Percentiles rank a stretch among this genome's conserved stretches.
Evolutionary conservation across 108 stramenopile species (phyloP).

Genomic region (Schizochytrium sp.): DNA sequence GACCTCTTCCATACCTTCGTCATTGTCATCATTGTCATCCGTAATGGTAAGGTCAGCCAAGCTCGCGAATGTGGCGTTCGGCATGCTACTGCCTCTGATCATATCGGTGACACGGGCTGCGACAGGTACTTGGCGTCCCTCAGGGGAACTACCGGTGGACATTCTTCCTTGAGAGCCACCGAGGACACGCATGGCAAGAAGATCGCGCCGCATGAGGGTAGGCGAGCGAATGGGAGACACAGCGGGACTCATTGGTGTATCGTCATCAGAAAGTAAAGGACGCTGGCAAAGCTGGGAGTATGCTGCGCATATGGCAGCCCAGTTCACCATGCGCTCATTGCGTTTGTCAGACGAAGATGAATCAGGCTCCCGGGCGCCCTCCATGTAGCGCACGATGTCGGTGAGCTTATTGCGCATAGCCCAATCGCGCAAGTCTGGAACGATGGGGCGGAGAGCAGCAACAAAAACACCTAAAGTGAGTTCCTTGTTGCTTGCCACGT

Average conservation of each 20-base stretch:
- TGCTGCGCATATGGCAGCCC: constrained; percentile 52
- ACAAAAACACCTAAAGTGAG: constrained; percentile 5
- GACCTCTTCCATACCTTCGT: constrained; percentile 14
- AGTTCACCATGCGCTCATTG: constrained; percentile 35
- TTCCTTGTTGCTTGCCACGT: background rate
- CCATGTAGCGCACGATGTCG: background rate
- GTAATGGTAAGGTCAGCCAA: background rate
- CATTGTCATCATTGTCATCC: background rate
- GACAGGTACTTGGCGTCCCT: no score
- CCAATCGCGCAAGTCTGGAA: constrained; percentile 47
- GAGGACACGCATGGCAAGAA: background rate
- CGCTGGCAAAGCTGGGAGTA: constrained; percentile 59
- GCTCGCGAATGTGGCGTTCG: background rate
- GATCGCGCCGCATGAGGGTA: background rate
- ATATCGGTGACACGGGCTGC: no score
- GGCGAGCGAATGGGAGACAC: constrained; percentile 56
- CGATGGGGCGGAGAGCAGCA: constrained; percentile 3
- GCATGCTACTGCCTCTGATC: background rate
- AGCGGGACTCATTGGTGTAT: constrained; percentile 35
- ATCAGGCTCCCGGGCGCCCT: background rate
- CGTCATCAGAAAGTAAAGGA: background rate
- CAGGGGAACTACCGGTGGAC: background rate
- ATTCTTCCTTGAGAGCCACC: background rate
- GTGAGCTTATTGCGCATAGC: constrained; percentile 44
- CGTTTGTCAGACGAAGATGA: background rate